These are phyloP conservation scores for Piper longum DNA, from an alignment of 164 flowering plant genomes.

Conservation along the genomic window DNA sequence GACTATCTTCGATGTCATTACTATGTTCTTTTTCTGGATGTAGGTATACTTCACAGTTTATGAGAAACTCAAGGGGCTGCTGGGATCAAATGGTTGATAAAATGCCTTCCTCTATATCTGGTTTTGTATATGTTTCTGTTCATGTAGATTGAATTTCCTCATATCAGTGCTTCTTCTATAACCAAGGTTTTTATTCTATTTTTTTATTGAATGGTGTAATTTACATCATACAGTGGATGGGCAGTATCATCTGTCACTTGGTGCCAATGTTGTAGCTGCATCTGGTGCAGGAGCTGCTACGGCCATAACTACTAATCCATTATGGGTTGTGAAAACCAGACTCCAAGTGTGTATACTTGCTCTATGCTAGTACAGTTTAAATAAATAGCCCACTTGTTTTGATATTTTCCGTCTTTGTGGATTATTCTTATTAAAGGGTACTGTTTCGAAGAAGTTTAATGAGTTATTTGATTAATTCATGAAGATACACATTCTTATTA, in stretches of 20 bases:
- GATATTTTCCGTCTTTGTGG: no score
- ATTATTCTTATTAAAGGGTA: no score
- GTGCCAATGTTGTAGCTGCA: slow-evolving; percentile 71
- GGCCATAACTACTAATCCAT: slow-evolving; percentile 73
- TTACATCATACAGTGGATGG: slow-evolving; percentile 11
- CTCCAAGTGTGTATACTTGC: slow-evolving; percentile 56
- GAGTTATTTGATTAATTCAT: no score
- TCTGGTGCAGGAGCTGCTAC: slow-evolving; percentile 94
- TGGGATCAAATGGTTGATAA: slow-evolving; percentile 57
- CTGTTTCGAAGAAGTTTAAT: no score
- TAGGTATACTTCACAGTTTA: slow-evolving; percentile 91
- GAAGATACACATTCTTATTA: no score
- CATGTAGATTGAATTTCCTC: neutral
- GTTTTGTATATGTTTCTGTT: neutral
- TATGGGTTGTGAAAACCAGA: slow-evolving; percentile 98
- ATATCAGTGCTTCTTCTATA: neutral
- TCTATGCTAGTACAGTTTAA: neutral
- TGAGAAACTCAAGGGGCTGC: slow-evolving; percentile 49
- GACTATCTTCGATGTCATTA: slow-evolving; percentile 4
- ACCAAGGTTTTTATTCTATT: neutral
- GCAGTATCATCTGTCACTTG: slow-evolving; percentile 38
- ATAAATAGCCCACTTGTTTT: no score
- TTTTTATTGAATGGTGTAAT: neutral
- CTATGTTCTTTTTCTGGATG: slow-evolving; percentile 4
- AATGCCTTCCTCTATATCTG: neutral